These are phyloP conservation scores for Tritrichomonas foetus DNA, from an alignment of 208 protist genomes.

Conservation along the genomic window DNA sequence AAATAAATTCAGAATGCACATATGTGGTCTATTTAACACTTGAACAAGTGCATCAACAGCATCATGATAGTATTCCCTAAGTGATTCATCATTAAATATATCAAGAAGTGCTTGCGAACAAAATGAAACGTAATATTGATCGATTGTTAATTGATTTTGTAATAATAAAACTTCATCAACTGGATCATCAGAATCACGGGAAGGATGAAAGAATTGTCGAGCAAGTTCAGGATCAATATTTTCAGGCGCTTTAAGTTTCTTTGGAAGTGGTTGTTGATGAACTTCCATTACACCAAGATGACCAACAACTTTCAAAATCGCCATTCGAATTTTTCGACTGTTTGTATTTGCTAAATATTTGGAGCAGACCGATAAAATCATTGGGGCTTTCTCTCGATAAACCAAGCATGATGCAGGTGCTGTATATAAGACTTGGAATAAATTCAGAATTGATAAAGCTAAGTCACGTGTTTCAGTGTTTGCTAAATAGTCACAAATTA, in stretches of 20 bases:
- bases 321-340: background rate
- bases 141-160: background rate
- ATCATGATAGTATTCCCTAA: background rate
- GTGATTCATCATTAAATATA: background rate
- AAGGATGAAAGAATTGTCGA: constrained; percentile 27
- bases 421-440: background rate
- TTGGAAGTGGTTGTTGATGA: background rate
- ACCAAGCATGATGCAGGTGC: background rate
- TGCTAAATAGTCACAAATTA: background rate
- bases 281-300: background rate
- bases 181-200: background rate
- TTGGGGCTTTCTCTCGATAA: background rate
- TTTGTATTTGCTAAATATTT: background rate
- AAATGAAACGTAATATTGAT: background rate
- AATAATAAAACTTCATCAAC: background rate
- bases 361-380: background rate
- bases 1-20: background rate
- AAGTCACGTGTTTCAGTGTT: background rate
- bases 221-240: background rate
- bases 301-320: background rate
- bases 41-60: background rate
- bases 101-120: background rate
- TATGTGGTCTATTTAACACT: background rate
- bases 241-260: background rate
- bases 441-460: background rate